Evolutionary conservation across 177 flowering plant genomes (phyloP).

Genomic region (Vitis hybrid): DNA sequence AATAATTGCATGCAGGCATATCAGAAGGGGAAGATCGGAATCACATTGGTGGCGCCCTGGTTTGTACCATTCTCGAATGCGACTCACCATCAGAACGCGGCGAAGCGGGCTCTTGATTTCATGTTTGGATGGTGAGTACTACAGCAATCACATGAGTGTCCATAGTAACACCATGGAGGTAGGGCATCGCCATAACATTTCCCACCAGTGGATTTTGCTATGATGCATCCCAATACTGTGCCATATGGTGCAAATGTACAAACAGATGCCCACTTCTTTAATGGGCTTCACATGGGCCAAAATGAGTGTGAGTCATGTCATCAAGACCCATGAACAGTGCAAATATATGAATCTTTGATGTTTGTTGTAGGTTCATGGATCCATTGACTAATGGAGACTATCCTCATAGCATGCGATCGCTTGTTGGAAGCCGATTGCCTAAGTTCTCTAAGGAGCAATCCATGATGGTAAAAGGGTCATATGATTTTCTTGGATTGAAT

Average conservation of each 20-base stretch:
- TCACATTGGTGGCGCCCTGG: constrained; percentile 30
- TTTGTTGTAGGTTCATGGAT: constrained; percentile 46
- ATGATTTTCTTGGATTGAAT: constrained; percentile 62
- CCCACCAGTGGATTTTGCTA: too few species aligned
- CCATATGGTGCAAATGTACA: too few species aligned
- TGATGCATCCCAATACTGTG: too few species aligned
- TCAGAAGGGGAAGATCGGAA: constrained; percentile 52
- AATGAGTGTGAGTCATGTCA: too few species aligned
- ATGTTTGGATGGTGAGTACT: constrained; percentile 43
- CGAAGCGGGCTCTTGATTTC: constrained; percentile 43
- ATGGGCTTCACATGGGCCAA: too few species aligned
- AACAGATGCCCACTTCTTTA: too few species aligned
- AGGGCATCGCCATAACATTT: too few species aligned
- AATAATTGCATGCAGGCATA: constrained; percentile 24
- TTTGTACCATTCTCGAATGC: constrained; percentile 19
- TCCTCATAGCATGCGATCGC: constrained; percentile 44
- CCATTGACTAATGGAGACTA: constrained; percentile 52
- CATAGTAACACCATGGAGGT: too few species aligned
- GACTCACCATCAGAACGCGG: constrained; percentile 21
- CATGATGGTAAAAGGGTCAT: constrained; percentile 47
- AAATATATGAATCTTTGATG: neutral
- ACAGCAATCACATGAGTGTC: too few species aligned
- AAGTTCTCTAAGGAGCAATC: constrained; percentile 43
- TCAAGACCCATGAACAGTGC: too few species aligned
- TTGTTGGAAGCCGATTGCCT: constrained; percentile 45